Base-by-base conservation (phyloP, 306 rosid genomes). In the Citrullus mucosospermus region DNA sequence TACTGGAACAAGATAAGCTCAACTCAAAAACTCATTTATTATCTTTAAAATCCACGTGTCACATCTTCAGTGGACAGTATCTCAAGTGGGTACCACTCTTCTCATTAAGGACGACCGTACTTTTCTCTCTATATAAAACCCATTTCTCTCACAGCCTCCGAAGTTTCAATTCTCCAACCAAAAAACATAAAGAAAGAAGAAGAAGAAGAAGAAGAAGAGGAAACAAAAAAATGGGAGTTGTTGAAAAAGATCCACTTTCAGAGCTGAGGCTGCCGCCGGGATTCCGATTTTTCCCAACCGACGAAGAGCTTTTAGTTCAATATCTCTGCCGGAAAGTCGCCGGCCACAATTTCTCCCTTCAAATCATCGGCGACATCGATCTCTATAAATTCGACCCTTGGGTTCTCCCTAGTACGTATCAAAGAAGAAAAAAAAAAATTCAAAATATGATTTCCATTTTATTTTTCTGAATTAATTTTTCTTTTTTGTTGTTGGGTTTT, bases 221-320 rank as follows among this genome's bases (percentile, higher is more conserved):
- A 25, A 25, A 25, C 28, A 0, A 10, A 39, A 81, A 54, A 71
- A 94, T 94, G 98, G 96, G 91, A 56, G 87, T 89, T 15, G 81
- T 83, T 4, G 92, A 83, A 32, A 81, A 48, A 2, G 98, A 89
- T 69, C 90, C 88, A 4, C 91, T 90, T 3, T 70, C 92, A 15
- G 93, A 92, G 80, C 89, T 94, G 59, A 90, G 91, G 56, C 86
- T 94, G 61, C 98, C 98, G n/a, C 93, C 98, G 39, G 98, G 98
- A 22, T 94, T 94, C 43, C 86, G 98, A 48, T 94, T 94, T 71
- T 94, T 36, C 53, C 97, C 98, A 0, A 94, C 96, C 0, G 98
- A 94, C 44, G 98, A 94, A 59, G 98, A 94, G 86, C 97, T 94
- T 79, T 79, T 94, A 50, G 98, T 94, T 78, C 96, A 94, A 62